Conservation (phyloP, 495 filamentous ascomycete species). For the Hypoxylon subgilvum region DNA sequence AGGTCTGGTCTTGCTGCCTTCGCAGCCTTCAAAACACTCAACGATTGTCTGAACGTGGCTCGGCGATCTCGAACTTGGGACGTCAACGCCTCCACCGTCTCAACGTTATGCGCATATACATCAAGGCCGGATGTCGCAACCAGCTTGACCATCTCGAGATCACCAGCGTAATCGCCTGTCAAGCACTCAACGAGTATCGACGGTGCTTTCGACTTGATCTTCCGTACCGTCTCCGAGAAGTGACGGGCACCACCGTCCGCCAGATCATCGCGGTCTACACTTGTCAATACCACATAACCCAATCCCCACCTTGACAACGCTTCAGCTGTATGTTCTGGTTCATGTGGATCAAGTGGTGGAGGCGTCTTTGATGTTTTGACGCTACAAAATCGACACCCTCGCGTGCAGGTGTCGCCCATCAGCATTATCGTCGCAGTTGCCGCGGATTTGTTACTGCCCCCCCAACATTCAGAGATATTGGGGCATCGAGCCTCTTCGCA, state of each 20-base stretch:
- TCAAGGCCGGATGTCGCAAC: slow-evolving; percentile 89
- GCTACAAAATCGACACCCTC: slow-evolving; percentile 94
- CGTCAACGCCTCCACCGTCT: slow-evolving; percentile 90
- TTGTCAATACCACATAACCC: slow-evolving; percentile 93
- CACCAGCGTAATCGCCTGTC: slow-evolving; percentile 86
- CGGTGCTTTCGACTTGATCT: slow-evolving; percentile 89
- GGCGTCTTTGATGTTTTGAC: slow-evolving; percentile 87
- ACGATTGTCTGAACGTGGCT: slow-evolving; percentile 84
- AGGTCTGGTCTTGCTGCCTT: slow-evolving; percentile 67
- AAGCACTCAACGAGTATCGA: slow-evolving; percentile 91
- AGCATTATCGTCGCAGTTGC: slow-evolving; percentile 99
- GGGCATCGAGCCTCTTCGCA: slow-evolving; percentile 98
- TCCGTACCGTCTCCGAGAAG: slow-evolving; percentile 91
- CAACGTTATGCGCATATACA: slow-evolving; percentile 96
- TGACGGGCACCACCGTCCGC: slow-evolving; percentile 86
- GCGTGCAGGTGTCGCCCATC: slow-evolving; percentile 98
- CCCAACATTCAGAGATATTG: slow-evolving; percentile 98
- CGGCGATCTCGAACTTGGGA: slow-evolving; percentile 88
- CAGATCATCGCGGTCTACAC: slow-evolving; percentile 91
- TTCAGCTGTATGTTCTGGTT: slow-evolving; percentile 96
- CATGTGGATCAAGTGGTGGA: slow-evolving; percentile 87
- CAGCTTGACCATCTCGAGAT: slow-evolving; percentile 78
- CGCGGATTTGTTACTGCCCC: slow-evolving; percentile 81
- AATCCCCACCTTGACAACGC: slow-evolving; percentile 90
- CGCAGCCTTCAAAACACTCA: slow-evolving; percentile 80